Evolutionary conservation across 768 basidiomycete species (phyloP).

Genomic region (Rhodosporidiobolus odoratus): DNA sequence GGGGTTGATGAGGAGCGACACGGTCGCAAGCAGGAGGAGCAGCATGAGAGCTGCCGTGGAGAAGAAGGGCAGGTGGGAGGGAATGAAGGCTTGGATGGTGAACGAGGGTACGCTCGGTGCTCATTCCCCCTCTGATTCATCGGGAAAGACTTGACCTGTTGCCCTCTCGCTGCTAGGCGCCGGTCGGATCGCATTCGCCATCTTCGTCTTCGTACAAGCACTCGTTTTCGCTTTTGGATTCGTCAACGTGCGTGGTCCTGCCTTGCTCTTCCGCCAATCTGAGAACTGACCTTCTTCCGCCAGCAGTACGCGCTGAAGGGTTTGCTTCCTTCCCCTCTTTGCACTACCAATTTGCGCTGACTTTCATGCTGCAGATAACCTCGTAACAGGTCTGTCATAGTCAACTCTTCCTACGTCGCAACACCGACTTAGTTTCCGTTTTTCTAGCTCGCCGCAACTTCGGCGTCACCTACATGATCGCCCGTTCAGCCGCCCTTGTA

Average conservation of each 20-base stretch:
- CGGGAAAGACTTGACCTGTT: neutral
- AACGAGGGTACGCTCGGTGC: conserved; percentile 65
- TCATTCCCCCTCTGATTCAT: neutral
- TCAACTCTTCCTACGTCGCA: neutral
- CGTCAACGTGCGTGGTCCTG: conserved; percentile 51
- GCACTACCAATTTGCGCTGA: neutral
- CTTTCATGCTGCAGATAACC: neutral
- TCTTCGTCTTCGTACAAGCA: conserved; percentile 75
- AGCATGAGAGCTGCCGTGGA: neutral
- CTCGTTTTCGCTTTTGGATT: conserved; percentile 72
- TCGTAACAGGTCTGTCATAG: neutral
- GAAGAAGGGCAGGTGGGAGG: conserved; percentile 47
- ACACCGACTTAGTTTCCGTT: neutral
- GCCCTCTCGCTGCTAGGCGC: conserved; percentile 1
- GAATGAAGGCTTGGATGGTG: conserved; percentile 77
- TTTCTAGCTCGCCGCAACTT: conserved; percentile 50
- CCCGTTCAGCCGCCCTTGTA: conserved; percentile 79
- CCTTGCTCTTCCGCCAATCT: rapidly evolving
- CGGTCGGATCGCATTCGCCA: conserved; percentile 55
- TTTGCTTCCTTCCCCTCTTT: neutral
- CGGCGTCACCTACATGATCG: conserved; percentile 72
- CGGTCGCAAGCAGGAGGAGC: conserved; percentile 44
- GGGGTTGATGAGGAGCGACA: conserved; percentile 66
- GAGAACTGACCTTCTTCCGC: neutral
- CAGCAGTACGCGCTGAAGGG: conserved; percentile 38